phyloP scores from a whole-genome alignment of 2,329 filamentous ascomycete species.

The Calcarisporium arbuscula region DNA sequence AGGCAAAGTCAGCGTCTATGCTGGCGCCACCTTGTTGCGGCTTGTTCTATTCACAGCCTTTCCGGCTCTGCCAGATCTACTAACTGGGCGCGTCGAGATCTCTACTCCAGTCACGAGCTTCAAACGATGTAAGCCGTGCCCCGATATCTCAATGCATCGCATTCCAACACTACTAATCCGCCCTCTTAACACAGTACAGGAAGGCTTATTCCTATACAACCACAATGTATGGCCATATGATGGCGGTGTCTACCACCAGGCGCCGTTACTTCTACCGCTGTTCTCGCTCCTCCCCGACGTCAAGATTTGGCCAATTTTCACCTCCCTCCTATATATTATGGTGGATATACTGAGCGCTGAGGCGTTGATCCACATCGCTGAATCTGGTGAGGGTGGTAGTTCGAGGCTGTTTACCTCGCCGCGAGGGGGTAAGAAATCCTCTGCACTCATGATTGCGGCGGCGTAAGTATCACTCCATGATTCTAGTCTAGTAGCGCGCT shows the following conservation, averaged over 20 bases:
- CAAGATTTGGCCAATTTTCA: constrained; percentile 61
- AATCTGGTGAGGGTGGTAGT: constrained; percentile 70
- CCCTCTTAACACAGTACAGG: constrained; percentile 61
- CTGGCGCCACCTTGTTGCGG: constrained; percentile 69
- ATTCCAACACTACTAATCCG: constrained; percentile 3
- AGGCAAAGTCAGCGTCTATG: constrained; percentile 55
- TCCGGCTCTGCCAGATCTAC: constrained; percentile 73
- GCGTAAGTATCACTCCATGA: constrained; percentile 47
- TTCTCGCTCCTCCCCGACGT: constrained; percentile 81
- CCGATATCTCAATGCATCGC: background rate
- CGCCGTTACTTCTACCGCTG: constrained; percentile 82
- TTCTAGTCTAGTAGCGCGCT: background rate
- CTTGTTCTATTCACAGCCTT: constrained; percentile 75
- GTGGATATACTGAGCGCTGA: constrained; percentile 79
- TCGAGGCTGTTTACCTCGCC: constrained; percentile 74
- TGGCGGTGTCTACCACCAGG: constrained; percentile 77
- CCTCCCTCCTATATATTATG: constrained; percentile 71
- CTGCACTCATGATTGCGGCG: constrained; percentile 68
- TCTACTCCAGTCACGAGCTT: constrained; percentile 97
- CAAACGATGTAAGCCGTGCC: constrained; percentile 69
- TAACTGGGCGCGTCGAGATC: constrained; percentile 90
- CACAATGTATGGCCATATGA: constrained; percentile 97
- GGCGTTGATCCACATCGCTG: constrained; percentile 71
- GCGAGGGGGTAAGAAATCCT: constrained; percentile 68
- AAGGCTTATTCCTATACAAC: constrained; percentile 91